Percentiles rank a stretch among this genome's conserved stretches.
Evolutionary conservation across 805 yeast species (phyloP).

Genomic region (Ogataea pignaliae): DNA sequence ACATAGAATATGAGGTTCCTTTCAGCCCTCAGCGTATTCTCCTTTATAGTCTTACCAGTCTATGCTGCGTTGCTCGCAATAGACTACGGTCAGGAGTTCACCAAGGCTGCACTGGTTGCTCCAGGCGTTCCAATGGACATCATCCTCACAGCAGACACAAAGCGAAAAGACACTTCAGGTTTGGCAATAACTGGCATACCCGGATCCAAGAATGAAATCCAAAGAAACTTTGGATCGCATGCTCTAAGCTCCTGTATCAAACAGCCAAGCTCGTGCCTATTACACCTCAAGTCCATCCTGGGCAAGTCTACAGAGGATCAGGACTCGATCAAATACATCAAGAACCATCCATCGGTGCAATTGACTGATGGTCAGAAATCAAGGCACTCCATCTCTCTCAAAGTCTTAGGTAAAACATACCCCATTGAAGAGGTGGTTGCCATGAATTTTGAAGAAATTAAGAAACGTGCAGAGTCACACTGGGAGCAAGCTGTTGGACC

Average conservation of each 20-base stretch:
- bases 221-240: conserved; percentile 75
- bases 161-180: conserved; percentile 84
- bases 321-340: conserved; percentile 42
- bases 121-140: conserved; percentile 88
- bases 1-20: conserved; percentile 5
- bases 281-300: conserved; percentile 64
- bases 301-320: conserved; percentile 55
- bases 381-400: conserved; percentile 55
- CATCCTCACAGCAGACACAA: conserved; percentile 83
- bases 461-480: conserved; percentile 56
- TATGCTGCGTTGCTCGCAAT: conserved; percentile 75
- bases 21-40: conserved; percentile 17
- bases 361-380: conserved; percentile 36
- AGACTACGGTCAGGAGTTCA: conserved; percentile 83
- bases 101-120: conserved; percentile 85
- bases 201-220: conserved; percentile 41
- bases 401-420: conserved; percentile 34
- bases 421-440: conserved; percentile 77
- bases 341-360: conserved; percentile 58
- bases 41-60: conserved; percentile 12
- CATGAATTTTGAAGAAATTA: conserved; percentile 70
- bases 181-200: conserved; percentile 50
- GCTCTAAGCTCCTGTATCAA: conserved; percentile 66
- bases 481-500: conserved; percentile 47
- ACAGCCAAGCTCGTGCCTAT: conserved; percentile 64